Conservation (phyloP, 108 stramenopile genomes). For the Cyclotella choctawhatcheeana region DNA sequence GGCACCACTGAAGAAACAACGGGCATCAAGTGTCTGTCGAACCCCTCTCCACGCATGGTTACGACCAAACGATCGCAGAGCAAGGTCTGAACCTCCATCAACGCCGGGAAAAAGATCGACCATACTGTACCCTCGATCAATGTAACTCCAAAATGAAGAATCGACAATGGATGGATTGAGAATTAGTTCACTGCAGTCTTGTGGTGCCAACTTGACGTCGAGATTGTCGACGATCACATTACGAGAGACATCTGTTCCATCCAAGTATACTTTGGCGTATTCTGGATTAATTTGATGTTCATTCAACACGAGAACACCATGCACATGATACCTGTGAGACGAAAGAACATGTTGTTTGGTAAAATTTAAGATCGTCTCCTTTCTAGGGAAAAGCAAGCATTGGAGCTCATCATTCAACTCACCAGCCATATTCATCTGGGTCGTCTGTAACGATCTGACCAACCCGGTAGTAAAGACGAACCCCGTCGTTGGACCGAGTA, state of each 20-base stretch:
- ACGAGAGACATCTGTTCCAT: conserved; percentile 23
- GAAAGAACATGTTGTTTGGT: no score
- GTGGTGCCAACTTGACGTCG: conserved; percentile 23
- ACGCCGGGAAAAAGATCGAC: conserved; percentile 24
- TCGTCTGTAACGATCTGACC: conserved; percentile 28
- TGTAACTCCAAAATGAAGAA: conserved; percentile 32
- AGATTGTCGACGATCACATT: conserved; percentile 46
- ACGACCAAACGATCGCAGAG: conserved; percentile 38
- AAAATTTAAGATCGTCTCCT: no score
- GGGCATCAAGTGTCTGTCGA: conserved; percentile 35
- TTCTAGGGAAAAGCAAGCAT: no score
- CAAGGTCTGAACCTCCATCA: conserved; percentile 24
- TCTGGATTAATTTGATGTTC: conserved; percentile 21
- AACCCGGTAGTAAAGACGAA: conserved; percentile 19
- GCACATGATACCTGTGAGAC: conserved; percentile 48
- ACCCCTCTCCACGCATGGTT: conserved; percentile 25
- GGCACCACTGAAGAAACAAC: conserved; percentile 41
- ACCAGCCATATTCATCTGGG: conserved; percentile 47
- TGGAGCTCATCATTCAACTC: no score
- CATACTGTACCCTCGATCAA: conserved; percentile 29
- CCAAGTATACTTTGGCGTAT: conserved; percentile 36
- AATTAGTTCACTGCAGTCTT: conserved; percentile 40
- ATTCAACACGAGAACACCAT: conserved; percentile 25
- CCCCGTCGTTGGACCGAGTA: conserved; percentile 8
- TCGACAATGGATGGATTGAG: conserved; percentile 34